Evolutionary conservation across 208 protist genomes (phyloP).

Genomic region (Leishmania martiniquensis): DNA sequence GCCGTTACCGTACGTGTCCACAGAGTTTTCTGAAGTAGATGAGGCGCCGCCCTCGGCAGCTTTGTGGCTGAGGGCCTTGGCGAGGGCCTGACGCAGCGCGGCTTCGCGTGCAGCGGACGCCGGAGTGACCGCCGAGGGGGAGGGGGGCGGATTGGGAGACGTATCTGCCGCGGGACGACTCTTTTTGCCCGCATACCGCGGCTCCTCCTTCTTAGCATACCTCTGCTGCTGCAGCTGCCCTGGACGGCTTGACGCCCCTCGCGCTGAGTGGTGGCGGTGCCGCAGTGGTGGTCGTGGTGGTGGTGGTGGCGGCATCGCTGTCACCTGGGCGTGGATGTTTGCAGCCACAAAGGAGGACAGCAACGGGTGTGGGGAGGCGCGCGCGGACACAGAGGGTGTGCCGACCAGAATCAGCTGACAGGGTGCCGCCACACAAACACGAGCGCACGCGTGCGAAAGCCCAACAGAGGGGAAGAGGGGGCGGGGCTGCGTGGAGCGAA

Average conservation of each 20-base stretch:
- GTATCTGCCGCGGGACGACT: neutral
- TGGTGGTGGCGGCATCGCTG: slow-evolving; percentile 19
- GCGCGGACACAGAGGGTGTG: neutral
- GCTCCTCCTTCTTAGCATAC: slow-evolving; percentile 15
- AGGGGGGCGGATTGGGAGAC: slow-evolving; percentile 6
- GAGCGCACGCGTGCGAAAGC: neutral
- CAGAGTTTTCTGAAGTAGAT: neutral
- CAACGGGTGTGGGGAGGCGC: neutral
- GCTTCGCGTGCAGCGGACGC: slow-evolving; percentile 30
- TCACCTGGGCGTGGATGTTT: neutral
- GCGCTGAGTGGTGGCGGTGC: slow-evolving; percentile 15
- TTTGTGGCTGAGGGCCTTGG: slow-evolving; percentile 38
- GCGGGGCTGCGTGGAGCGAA: neutral
- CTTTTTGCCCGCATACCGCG: slow-evolving; percentile 12
- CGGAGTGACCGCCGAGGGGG: neutral
- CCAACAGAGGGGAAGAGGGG: neutral
- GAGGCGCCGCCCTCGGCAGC: neutral
- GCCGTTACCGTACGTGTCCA: slow-evolving; percentile 82
- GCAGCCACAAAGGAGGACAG: neutral
- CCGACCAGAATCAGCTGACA: neutral
- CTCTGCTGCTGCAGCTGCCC: slow-evolving; percentile 10
- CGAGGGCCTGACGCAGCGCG: slow-evolving; percentile 38
- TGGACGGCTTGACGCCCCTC: neutral
- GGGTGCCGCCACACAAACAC: neutral
- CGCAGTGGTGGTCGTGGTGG: slow-evolving; percentile 18